Percentiles rank a stretch among this genome's conserved stretches.
phyloP scores from a whole-genome alignment of 2,329 filamentous ascomycete genomes.

The Fusarium pseudocircinatum region DNA sequence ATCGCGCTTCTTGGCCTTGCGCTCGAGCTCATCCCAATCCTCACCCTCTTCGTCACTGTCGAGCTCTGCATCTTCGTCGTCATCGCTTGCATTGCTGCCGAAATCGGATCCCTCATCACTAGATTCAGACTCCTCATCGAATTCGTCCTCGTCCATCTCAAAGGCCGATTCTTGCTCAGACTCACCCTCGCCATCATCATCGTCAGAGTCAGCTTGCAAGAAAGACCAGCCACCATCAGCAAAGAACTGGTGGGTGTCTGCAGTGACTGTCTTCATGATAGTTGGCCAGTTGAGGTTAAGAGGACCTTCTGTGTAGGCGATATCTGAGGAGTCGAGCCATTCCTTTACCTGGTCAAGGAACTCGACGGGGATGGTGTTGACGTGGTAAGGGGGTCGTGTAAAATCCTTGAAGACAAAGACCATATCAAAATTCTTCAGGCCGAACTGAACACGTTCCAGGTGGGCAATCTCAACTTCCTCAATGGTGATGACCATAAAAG shows the following conservation, averaged over 20 bases:
- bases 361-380: slow-evolving; percentile 98
- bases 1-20: slow-evolving; percentile 88
- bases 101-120: slow-evolving; percentile 90
- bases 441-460: slow-evolving; percentile 94
- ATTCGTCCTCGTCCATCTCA: slow-evolving; percentile 86
- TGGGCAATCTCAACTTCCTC: slow-evolving; percentile 97
- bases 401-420: slow-evolving; percentile 99
- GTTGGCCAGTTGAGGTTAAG: slow-evolving; percentile 98
- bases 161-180: slow-evolving; percentile 93
- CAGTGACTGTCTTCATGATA: slow-evolving; percentile 98
- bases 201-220: slow-evolving; percentile 86
- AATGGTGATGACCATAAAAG: slow-evolving; percentile 94
- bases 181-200: slow-evolving; percentile 78
- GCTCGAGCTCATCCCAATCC: slow-evolving; percentile 94
- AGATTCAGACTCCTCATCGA: slow-evolving; percentile 81
- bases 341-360: slow-evolving; percentile 95
- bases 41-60: slow-evolving; percentile 79
- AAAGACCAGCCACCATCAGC: slow-evolving; percentile 95
- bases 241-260: slow-evolving; percentile 95
- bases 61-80: slow-evolving; percentile 76
- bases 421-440: slow-evolving; percentile 98
- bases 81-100: slow-evolving; percentile 85
- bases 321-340: slow-evolving; percentile 95
- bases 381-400: slow-evolving; percentile 85
- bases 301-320: slow-evolving; percentile 92